Evolutionary conservation across 2,329 filamentous ascomycete genomes (phyloP), one percentile per base, ranked within the genome.

Genomic region (Apiospora aurea): DNA sequence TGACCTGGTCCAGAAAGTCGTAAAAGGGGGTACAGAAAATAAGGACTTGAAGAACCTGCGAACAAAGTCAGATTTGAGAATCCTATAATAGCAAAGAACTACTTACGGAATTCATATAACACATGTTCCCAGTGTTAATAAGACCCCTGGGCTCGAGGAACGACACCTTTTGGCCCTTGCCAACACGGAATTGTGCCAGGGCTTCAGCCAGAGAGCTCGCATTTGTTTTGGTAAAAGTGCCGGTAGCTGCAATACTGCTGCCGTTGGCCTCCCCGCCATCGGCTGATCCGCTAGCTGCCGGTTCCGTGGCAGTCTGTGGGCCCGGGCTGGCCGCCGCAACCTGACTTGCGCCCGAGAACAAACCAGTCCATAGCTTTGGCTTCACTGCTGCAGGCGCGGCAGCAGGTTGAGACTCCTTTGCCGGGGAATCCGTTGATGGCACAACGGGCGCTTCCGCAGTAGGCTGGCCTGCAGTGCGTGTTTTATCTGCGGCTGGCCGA

Each of bases 31-130:
- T 88, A 82, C 95, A 98, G 81, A 95, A 98, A 76, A 98, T 89
- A 78, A 99, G 89, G 80, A 97, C 93, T 92, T 99, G 96, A 75
- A 99, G 88, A 81, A 98, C 92, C 95, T 97, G 75, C 10, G 57
- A 10, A 66, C 21, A 64, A 4, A 18, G 57, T 64, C 34, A 64
- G 34, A 64, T n/a, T 7, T n/a, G 34, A 64, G 29, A 18, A 3
- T 41, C 10, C 29, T n/a, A 4, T 34, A 41, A 24, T 41, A 24
- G 10, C 34, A 64, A 4, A 11, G 57, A 10, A 41, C 21, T n/a
- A 85, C 94, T 84, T 87, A 97, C 96, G 75, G 96, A 98, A 86
- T 98, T 99, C 96, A 99, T 98, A 84, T 99, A 99, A 83, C 96
- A 99, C 94, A 98, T 97, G 80, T 99, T 98, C 69, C 96, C 96